Evolutionary conservation across 2,329 filamentous ascomycete genomes (phyloP).

Genomic region (Nigrospora oryzae): DNA sequence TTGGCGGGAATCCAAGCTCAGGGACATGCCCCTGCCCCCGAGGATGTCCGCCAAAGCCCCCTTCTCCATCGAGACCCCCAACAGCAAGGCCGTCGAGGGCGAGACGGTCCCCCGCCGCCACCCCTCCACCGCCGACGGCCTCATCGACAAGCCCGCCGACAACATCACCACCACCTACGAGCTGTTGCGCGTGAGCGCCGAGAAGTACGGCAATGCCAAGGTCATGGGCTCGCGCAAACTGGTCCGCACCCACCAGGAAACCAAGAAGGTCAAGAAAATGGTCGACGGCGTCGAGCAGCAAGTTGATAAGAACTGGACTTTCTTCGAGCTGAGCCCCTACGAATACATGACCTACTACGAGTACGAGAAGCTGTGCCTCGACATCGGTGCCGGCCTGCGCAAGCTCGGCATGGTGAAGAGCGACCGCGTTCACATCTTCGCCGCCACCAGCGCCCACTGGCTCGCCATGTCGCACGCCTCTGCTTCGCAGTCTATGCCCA

Average conservation of each 20-base stretch:
- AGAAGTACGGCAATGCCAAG: conserved; percentile 56
- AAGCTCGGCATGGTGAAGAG: conserved; percentile 61
- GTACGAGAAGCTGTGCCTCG: conserved; percentile 62
- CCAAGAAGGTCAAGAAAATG: conserved; percentile 84
- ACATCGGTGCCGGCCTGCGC: conserved; percentile 62
- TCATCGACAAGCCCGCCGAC: conserved; percentile 51
- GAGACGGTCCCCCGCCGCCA: conserved; percentile 70
- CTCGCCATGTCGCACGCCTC: conserved; percentile 41
- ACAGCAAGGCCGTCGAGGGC: conserved; percentile 54
- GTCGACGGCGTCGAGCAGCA: conserved; percentile 72
- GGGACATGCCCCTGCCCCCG: conserved; percentile 21
- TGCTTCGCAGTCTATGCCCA: conserved; percentile 68
- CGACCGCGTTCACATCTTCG: conserved; percentile 74
- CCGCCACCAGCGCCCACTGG: conserved; percentile 57
- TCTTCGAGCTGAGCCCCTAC: conserved; percentile 76
- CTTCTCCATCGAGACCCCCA: conserved; percentile 61
- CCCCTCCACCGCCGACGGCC: conserved; percentile 49
- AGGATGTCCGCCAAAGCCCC: conserved; percentile 51
- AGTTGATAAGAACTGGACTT: conserved; percentile 83
- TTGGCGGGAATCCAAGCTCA: conserved; percentile 21
- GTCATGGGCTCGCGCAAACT: conserved; percentile 64
- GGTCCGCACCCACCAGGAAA: conserved; percentile 70
- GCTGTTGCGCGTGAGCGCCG: conserved; percentile 59
- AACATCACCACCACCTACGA: conserved; percentile 69
- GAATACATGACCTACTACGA: conserved; percentile 70